Evolutionary conservation across 2,329 filamentous ascomycete species (phyloP), one percentile per base, ranked within the genome.

Genomic region (Aspergillus vadensis): DNA sequence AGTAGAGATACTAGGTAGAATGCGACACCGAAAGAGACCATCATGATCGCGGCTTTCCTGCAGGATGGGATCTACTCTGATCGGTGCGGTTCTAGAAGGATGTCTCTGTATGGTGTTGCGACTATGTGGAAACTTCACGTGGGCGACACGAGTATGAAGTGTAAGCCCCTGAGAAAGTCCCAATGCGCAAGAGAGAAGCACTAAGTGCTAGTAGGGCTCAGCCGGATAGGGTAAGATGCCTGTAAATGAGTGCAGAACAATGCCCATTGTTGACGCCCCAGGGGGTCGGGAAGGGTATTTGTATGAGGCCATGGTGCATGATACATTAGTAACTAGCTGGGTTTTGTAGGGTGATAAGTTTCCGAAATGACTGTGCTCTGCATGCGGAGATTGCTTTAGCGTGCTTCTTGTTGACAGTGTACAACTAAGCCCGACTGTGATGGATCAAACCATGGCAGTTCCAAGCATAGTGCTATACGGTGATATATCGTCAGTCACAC

Each of bases 1-100:
- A 59, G n/a, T 9, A 32, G 43, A 47, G 17, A 49, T 12, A 52
- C 50, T 6, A 63, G 36, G 55, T 56, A 61, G 19, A 61, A 8
- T 27, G 32, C 12, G 38, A 39, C 17, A 12, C 32, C 19, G 12
- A 56, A 21, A 21, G 23, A 39, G 9, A 57, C 19, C 21, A 50
- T 14, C 56, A 63, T 63, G 58, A 6, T 15, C 17, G 44, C 47
- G 25, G 23, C 47, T 27, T 12, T 17, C 9, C 25, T 30, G 30
- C 17, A 17, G 15, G 23, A 30, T 32, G n/a, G 9, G 47, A 15
- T 12, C 5, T 17, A 19, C n/a, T 17, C n/a, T n/a, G 7, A 27
- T 30, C 10, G 47, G 12, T 30, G 25, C 44, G 4, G 9, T 49
- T 23, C 44, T 49, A 9, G 6, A 23, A 49, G 21, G 17, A 12